Conservation (phyloP, 768 basidiomycete genomes). For the Lenzites betulinus region DNA sequence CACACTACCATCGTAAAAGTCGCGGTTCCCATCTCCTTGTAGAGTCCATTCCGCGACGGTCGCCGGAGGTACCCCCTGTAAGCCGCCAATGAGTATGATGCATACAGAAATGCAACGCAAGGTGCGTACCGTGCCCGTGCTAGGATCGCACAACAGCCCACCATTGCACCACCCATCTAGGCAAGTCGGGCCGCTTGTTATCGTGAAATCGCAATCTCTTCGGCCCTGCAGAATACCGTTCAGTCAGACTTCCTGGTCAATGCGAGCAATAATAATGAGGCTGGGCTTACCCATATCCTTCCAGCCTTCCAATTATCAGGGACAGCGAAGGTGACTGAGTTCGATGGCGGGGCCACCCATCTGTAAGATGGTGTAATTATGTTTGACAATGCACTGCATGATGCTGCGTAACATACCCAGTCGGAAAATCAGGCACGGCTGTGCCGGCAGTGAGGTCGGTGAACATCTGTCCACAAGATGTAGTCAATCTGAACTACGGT, state of each 20-base stretch:
- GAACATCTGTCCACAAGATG: constrained; percentile 45
- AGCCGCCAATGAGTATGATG: background rate
- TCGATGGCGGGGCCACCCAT: constrained; percentile 39
- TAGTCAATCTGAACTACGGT: background rate
- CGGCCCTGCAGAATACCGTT: constrained; percentile 7
- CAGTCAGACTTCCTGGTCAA: background rate
- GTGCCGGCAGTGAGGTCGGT: constrained; percentile 57
- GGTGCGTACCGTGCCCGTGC: constrained; percentile 47
- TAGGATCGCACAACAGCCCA: constrained; percentile 57
- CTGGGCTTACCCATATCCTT: constrained; percentile 55
- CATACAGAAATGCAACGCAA: background rate
- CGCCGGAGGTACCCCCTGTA: constrained; percentile 36
- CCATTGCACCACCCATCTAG: constrained; percentile 70
- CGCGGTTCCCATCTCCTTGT: constrained; percentile 28
- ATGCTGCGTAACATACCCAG: constrained; percentile 42
- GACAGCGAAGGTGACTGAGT: constrained; percentile 50
- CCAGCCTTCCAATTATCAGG: constrained; percentile 68
- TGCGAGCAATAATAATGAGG: background rate
- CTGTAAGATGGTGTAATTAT: constrained; percentile 25
- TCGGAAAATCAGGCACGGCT: constrained; percentile 43
- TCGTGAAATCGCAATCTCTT: constrained; percentile 57
- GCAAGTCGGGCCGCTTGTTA: constrained; percentile 52
- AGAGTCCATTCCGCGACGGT: constrained; percentile 38
- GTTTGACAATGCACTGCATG: background rate
- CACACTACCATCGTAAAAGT: constrained; percentile 25